A percentile compares a stretch with the other conserved stretches of the same genome.
These are phyloP conservation scores for Mrakia blollopis DNA, from an alignment of 768 basidiomycete genomes.

Conservation along the genomic window DNA sequence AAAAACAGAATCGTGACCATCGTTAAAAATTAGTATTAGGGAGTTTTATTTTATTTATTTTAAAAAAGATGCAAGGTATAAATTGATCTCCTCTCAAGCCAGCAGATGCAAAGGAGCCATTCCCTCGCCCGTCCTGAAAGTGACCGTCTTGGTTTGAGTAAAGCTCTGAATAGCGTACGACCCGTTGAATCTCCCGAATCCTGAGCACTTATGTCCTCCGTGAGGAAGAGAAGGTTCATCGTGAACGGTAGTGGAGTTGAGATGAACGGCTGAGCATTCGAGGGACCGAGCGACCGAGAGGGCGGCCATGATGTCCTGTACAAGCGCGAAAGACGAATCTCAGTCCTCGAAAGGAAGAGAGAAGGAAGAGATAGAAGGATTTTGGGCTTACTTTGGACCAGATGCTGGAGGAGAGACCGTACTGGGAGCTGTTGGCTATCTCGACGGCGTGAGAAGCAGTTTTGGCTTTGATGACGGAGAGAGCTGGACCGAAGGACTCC, in stretches of 20 bases:
- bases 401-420: constrained; percentile 53
- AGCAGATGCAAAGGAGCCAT: constrained; percentile 16
- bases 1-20: no score
- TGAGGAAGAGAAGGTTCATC: constrained; percentile 30
- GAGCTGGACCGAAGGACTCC: constrained; percentile 61
- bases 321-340: not conserved
- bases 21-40: no score
- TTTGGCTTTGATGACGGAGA: constrained; percentile 46
- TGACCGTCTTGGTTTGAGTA: constrained; percentile 31
- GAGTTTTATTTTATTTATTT: no score
- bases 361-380: not conserved
- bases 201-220: constrained; percentile 27
- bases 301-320: constrained; percentile 21
- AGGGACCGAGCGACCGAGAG: not conserved
- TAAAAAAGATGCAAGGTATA: no score
- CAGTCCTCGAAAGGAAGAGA: not conserved
- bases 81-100: no score
- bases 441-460: constrained; percentile 53
- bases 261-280: constrained; percentile 26
- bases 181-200: constrained; percentile 28
- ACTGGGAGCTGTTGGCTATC: constrained; percentile 55
- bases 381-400: constrained; percentile 49
- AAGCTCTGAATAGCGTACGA: constrained; percentile 25
- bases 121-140: constrained; percentile 1
- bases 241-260: constrained; percentile 29